phyloP scores from a whole-genome alignment of 2,329 filamentous ascomycete species.

The Colletotrichum tabaci region DNA sequence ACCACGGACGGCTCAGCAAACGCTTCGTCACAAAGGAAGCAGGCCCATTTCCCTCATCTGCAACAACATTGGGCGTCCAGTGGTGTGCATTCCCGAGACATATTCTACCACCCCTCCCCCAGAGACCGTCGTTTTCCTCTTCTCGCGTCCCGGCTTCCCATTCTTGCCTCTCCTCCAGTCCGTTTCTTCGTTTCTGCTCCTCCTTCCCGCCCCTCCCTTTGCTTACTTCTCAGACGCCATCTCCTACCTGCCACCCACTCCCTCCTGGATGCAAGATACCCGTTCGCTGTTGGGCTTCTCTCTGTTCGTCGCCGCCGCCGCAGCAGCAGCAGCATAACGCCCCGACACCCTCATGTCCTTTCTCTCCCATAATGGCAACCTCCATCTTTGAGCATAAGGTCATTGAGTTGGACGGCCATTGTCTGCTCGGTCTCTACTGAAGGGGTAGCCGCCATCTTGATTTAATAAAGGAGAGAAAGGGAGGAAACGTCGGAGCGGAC shows the following conservation, averaged over 20 bases:
- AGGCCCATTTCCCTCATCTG: constrained; percentile 35
- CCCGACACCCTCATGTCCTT: constrained; percentile 35
- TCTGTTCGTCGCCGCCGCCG: constrained; percentile 18
- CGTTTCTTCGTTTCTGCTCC: constrained; percentile 26
- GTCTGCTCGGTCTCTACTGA: constrained; percentile 38
- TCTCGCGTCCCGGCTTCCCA: constrained; percentile 32
- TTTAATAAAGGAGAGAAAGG: constrained; percentile 33
- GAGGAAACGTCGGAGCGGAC: constrained; percentile 27
- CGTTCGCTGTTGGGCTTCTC: not conserved
- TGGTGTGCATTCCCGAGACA: constrained; percentile 59
- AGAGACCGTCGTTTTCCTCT: constrained; percentile 19
- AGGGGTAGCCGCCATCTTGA: constrained; percentile 26
- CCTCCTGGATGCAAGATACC: constrained; percentile 6
- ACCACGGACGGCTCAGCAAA: constrained; percentile 39
- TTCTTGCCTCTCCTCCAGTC: constrained; percentile 37
- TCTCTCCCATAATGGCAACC: constrained; percentile 40
- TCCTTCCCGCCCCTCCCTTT: constrained; percentile 31
- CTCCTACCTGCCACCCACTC: not conserved
- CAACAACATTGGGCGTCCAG: constrained; percentile 46
- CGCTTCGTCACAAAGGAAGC: constrained; percentile 39
- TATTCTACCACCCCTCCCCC: constrained; percentile 15
- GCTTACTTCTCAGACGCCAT: constrained; percentile 4
- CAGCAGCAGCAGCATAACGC: constrained; percentile 13
- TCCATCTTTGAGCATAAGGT: constrained; percentile 42
- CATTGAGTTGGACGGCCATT: constrained; percentile 45